Conservation (phyloP, 2,329 filamentous ascomycete species). For the Raffaelea albimanens region DNA sequence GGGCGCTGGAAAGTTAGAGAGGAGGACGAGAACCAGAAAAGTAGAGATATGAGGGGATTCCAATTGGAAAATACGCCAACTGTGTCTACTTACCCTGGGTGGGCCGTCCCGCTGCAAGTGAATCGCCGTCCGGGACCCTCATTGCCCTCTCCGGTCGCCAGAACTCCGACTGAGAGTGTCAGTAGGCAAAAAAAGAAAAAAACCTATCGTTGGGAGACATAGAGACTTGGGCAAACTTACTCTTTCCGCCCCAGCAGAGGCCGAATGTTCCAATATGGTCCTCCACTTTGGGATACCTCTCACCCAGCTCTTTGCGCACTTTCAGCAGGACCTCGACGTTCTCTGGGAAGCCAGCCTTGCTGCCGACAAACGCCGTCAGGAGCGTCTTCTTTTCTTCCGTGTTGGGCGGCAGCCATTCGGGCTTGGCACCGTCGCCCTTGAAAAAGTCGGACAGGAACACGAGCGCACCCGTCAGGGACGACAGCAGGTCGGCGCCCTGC, state of each 20-base stretch:
- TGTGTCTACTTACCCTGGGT: slow-evolving; percentile 21
- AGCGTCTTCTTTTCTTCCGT: slow-evolving; percentile 30
- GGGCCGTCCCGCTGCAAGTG: slow-evolving; percentile 21
- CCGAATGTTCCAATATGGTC: slow-evolving; percentile 34
- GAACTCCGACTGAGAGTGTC: slow-evolving; percentile 24
- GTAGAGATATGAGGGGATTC: slow-evolving; percentile 7
- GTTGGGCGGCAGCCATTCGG: slow-evolving; percentile 27
- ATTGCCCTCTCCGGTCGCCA: slow-evolving; percentile 27
- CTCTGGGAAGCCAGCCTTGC: slow-evolving; percentile 19
- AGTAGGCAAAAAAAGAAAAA: background rate
- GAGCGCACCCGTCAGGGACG: slow-evolving; percentile 24
- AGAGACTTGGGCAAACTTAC: too few relatives aligned
- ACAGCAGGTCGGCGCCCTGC: slow-evolving; percentile 37
- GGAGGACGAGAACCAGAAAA: background rate
- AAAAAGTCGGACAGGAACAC: slow-evolving; percentile 32
- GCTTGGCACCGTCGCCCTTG: slow-evolving; percentile 23
- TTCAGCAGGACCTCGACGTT: slow-evolving; percentile 22
- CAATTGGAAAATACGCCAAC: too few relatives aligned
- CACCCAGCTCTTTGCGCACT: slow-evolving; percentile 21
- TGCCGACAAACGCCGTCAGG: slow-evolving; percentile 6
- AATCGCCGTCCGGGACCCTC: slow-evolving; percentile 25
- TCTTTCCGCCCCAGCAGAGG: slow-evolving; percentile 41
- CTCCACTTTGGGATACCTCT: slow-evolving; percentile 24
- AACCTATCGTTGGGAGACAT: background rate
- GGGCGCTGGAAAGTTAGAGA: slow-evolving; percentile 14